phyloP scores from a whole-genome alignment of 2,329 filamentous ascomycete genomes.

The Ophiosphaerella herpotricha region DNA sequence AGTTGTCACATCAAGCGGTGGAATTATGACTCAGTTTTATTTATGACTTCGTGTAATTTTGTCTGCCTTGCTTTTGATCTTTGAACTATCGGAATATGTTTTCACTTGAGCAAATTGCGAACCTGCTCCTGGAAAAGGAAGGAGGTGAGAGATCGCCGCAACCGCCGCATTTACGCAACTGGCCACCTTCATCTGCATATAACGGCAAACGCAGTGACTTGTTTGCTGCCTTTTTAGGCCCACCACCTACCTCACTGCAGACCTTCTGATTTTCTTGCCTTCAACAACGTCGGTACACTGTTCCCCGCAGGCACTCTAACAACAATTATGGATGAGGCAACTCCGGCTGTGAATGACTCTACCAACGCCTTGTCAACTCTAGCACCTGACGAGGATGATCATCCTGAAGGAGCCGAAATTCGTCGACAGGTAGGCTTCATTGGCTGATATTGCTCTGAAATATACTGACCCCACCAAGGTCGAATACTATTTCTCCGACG shows the following conservation, averaged over 20 bases:
- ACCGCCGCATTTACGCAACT: background rate
- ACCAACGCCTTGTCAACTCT: background rate
- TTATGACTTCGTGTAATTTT: too few species aligned
- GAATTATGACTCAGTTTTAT: constrained; percentile 6
- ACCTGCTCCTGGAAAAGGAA: background rate
- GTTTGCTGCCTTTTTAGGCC: constrained; percentile 4
- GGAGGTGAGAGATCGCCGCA: background rate
- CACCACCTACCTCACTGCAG: background rate
- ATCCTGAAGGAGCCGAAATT: constrained; percentile 34
- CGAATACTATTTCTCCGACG: constrained; percentile 57
- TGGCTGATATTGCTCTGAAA: background rate
- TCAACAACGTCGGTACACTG: background rate
- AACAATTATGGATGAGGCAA: background rate
- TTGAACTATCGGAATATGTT: background rate
- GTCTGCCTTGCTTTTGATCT: background rate
- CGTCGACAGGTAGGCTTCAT: constrained; percentile 32
- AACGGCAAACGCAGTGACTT: background rate
- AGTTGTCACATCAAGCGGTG: constrained; percentile 8
- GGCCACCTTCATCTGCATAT: constrained; percentile 5
- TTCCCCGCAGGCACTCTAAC: background rate
- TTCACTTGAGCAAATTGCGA: background rate
- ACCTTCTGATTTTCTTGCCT: background rate
- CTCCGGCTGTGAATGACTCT: background rate
- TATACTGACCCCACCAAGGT: constrained; percentile 40
- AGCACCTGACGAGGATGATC: constrained; percentile 14